Conservation (phyloP, 2,329 filamentous ascomycete genomes). For the Pseudogymnoascus sp. region DNA sequence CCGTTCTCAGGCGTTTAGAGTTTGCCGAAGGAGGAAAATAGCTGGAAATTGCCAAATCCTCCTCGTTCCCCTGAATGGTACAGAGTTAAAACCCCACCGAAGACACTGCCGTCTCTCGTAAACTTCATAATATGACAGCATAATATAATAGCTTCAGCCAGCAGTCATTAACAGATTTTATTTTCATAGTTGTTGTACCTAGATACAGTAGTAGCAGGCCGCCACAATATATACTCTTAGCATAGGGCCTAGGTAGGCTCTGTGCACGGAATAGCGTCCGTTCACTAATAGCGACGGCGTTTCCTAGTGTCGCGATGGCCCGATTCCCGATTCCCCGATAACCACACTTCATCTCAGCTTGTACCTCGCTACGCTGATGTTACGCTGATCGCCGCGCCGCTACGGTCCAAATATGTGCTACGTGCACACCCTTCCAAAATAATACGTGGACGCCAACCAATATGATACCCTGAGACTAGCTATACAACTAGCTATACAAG, state of each 20-base stretch:
- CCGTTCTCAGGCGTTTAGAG: not conserved
- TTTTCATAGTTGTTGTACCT: not conserved
- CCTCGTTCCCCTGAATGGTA: not conserved
- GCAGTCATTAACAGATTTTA: not conserved
- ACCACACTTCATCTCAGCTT: not conserved
- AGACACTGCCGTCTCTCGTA: not conserved
- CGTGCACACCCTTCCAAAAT: no score
- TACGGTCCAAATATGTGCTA: no score
- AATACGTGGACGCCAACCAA: not conserved
- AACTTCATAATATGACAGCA: not conserved
- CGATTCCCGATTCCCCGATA: not conserved
- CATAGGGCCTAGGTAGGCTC: not conserved
- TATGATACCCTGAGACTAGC: not conserved
- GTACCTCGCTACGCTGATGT: not conserved
- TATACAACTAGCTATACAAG: not conserved
- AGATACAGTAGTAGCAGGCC: not conserved
- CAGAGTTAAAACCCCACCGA: not conserved
- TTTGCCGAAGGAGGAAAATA: not conserved
- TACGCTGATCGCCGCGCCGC: no score
- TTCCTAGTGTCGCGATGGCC: not conserved
- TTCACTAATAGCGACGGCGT: not conserved
- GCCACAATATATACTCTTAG: not conserved
- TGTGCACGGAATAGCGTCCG: not conserved
- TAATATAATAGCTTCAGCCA: not conserved
- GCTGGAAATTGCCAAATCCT: not conserved